Base-by-base conservation (phyloP, 768 basidiomycete genomes). In the Phaffia australis region DNA sequence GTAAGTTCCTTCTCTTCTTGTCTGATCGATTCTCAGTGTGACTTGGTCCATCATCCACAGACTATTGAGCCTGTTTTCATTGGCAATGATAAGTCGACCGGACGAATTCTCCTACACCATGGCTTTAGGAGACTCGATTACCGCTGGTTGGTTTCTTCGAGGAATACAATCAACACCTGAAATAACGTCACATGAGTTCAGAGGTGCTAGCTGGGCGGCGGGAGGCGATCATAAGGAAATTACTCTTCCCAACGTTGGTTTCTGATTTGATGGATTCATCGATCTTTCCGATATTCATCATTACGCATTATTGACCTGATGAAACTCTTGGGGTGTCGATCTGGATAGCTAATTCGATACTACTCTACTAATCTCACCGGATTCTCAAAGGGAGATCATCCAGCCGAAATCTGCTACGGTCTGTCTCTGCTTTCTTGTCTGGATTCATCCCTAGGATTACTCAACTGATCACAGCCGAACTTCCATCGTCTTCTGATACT, bases 91-190 rank as follows among this genome's bases (percentile, higher is more conserved):
- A 7, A 65, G 64, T 29, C 62, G 67, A 23, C 67, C 67, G 0
- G 67, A 69, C 27, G 67, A 69, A 35, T 69, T 69, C 25, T 51
- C 46, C 3, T 58, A 57, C 32, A 55, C 32, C 48, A 62, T 68
- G 60, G 67, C 67, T 9, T 52, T 69, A 1, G 67, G 67, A 7
- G 67, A 69, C 47, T 59, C 56, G 6, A 69, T 69, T 52, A 64
- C 67, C 8, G 67, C 67, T 11, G 67, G 67, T 9, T 69, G 67
- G 67, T 30, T 69, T 15, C 46, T 54, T 2, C 29, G 50, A 21
- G 67, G 67, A 1, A 30, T 64, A 2, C 5, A 59, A 21, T 52
- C 51, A 18, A 69, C 56, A 32, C 23, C 42, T 7, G 56, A 64
- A 47, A 3, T 42, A 30, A 63, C 67, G 3, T 30, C 47, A 47